Base-by-base conservation (phyloP, 1,284 basidiomycete species). In the Heterobasidion occidentale region DNA sequence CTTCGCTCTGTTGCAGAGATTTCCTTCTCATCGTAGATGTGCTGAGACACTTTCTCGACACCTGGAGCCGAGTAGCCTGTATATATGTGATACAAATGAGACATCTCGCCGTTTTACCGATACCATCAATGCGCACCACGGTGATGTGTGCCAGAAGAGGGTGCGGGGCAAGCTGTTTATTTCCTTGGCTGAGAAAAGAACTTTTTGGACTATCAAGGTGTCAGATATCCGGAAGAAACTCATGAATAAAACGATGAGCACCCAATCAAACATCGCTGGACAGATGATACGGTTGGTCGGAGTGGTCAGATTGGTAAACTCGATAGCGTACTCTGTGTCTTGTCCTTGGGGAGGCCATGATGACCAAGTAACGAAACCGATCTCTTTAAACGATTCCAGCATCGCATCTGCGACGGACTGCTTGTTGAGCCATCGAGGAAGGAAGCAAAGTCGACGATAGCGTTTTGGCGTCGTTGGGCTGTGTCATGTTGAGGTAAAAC, bases 101-200 rank as follows among this genome's bases (percentile, higher is more conserved):
- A 19, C 2, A 19, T 19, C 1, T 19, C 19, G 19, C 19, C 19
- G 19, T 19, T 1, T 19, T n/a, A n/a, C n/a, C n/a, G n/a, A n/a
- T n/a, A n/a, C n/a, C n/a, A n/a, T n/a, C n/a, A 19, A 19, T 19
- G 19, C 19, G 19, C 66, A 71, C 81, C 82, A 65, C 81, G 71
- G 63, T 78, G 79, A 59, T 77, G 79, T 11, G 71, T 70, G 2
- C 80, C 82, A 12, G 76, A 77, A 72, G 68, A 7, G 81, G 81
- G 62, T 84, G 81, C 19, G 81, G 80, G 0, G 81, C 81, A 7
- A 80, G 72, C 65, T 74, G 69, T 63, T 86, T 86, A 66, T 42
- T 81, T 77, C 53, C 70, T 60, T 0, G 82, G 76, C 3, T 76
- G 72, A 1, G 70, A 70, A 59, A 86, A 85, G 67, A 85, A 78